These are phyloP conservation scores for Rhizoclosmatium globosum DNA, from an alignment of 192 early-diverging fungal species.

Conservation along the genomic window DNA sequence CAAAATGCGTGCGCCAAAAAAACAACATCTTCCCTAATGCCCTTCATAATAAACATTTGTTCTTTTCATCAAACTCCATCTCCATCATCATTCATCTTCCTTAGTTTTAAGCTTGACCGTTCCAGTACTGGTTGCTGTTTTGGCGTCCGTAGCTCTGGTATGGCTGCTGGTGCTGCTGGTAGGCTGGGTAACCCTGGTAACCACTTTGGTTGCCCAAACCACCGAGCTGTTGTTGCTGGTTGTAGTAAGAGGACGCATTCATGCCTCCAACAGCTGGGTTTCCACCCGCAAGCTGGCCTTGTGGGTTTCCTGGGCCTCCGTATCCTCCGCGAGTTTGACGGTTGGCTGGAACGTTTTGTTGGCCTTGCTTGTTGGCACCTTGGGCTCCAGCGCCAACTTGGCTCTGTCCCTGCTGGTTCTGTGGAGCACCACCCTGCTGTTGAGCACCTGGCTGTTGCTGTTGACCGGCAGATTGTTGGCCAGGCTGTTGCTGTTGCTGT, in stretches of 20 bases:
- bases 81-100: background rate
- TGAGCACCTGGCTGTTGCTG: constrained; percentile 14
- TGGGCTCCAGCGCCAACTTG: constrained; percentile 25
- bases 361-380: constrained; percentile 6
- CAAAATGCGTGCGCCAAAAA: background rate
- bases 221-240: constrained; percentile 37
- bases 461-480: constrained; percentile 28
- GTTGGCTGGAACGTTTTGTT: constrained; percentile 23
- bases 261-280: constrained; percentile 11
- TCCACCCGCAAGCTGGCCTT: constrained; percentile 19
- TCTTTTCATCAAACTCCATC: background rate
- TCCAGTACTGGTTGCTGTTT: constrained; percentile 46
- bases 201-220: constrained; percentile 11
- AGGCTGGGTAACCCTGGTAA: constrained; percentile 25
- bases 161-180: constrained; percentile 33
- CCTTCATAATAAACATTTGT: background rate
- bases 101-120: constrained; percentile 39
- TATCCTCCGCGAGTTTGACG: constrained; percentile 31
- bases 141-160: constrained; percentile 39
- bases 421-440: background rate
- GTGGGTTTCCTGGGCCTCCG: constrained; percentile 16
- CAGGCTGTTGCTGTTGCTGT: constrained; percentile 25
- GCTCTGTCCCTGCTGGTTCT: constrained; percentile 18
- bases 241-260: constrained; percentile 42
- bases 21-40: background rate